phyloP scores from a whole-genome alignment of 2,329 filamentous ascomycete species.

The Nannizziopsis arthrosporioides region DNA sequence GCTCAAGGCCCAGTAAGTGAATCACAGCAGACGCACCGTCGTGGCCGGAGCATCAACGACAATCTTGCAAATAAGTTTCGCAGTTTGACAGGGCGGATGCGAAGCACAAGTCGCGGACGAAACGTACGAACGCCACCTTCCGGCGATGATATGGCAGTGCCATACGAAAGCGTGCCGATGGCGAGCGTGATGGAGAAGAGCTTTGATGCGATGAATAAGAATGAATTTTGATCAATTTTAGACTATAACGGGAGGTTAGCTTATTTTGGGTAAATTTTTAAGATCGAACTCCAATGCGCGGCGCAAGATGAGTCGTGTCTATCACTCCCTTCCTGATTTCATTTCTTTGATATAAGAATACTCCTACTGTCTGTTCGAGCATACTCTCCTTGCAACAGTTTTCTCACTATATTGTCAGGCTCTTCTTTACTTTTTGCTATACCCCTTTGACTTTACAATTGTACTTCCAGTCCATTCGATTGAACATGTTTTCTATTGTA shows the following conservation, averaged over 20 bases:
- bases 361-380: no score
- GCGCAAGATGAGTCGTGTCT: no score
- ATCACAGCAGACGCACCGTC: slow-evolving; percentile 33
- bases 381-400: no score
- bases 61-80: slow-evolving; percentile 44
- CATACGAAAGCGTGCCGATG: slow-evolving; percentile 24
- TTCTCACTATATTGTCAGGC: no score
- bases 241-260: not conserved
- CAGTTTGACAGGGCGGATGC: slow-evolving; percentile 48
- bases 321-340: no score
- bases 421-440: no score
- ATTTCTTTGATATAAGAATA: no score
- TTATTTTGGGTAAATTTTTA: not conserved
- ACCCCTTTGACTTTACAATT: no score
- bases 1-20: slow-evolving; percentile 31
- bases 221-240: slow-evolving; percentile 1
- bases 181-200: slow-evolving; percentile 6
- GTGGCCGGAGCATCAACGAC: slow-evolving; percentile 47
- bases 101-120: slow-evolving; percentile 45
- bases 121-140: slow-evolving; percentile 36
- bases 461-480: no score
- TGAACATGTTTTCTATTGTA: no score
- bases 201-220: slow-evolving; percentile 10
- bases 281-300: no score
- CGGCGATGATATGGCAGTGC: slow-evolving; percentile 18